A percentile compares a stretch with the other conserved stretches of the same genome.
Evolutionary conservation across 164 flowering plant genomes (phyloP).

Genomic region (Magnolia changhungtana): DNA sequence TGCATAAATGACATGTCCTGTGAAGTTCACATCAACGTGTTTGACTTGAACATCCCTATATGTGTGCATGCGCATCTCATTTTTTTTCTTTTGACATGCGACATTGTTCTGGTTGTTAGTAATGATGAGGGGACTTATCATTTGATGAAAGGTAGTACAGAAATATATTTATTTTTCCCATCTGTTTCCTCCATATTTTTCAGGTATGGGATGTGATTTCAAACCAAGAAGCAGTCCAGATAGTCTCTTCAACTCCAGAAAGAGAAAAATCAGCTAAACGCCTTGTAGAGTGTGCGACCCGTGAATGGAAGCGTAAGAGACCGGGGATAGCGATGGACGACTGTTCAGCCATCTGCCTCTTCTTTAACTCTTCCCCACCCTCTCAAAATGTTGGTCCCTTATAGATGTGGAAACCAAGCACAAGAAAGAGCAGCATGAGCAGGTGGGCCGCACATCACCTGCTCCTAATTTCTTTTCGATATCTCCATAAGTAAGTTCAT

Average conservation of each 20-base stretch:
- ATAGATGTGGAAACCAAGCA: conserved; percentile 3
- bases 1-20: no score
- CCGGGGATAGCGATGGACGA: conserved; percentile 74
- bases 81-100: not conserved
- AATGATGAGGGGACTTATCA: not conserved
- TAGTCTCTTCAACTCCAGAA: conserved; percentile 62
- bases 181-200: not conserved
- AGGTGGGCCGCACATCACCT: not conserved
- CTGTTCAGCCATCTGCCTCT: conserved; percentile 89
- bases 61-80: not conserved
- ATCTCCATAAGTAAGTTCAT: not conserved
- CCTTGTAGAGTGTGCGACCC: conserved; percentile 61
- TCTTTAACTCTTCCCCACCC: conserved; percentile 48
- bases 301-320: conserved; percentile 77
- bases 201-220: conserved; percentile 98
- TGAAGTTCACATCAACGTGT: not conserved
- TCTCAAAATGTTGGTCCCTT: conserved; percentile 13
- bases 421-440: conserved; percentile 7
- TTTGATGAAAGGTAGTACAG: not conserved
- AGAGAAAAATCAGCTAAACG: conserved; percentile 66
- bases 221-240: conserved; percentile 84
- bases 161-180: not conserved
- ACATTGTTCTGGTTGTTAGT: not conserved
- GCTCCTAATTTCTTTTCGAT: not conserved
- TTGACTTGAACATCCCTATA: not conserved